These are phyloP conservation scores for Trifolium dubium DNA, from an alignment of 306 rosid species.

Conservation along the genomic window DNA sequence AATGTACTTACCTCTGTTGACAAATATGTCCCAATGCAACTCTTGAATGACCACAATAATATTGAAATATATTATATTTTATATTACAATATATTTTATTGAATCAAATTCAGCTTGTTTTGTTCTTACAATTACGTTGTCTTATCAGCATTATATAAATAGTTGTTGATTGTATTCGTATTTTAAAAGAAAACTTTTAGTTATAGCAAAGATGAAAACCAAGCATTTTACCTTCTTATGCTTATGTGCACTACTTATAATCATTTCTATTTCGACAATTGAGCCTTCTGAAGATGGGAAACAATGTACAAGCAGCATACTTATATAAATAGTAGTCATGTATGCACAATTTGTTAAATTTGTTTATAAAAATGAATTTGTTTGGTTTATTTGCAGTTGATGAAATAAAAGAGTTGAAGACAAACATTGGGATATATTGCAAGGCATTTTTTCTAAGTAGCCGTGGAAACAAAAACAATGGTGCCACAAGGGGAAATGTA, in stretches of 20 bases:
- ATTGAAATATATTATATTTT: too few species aligned
- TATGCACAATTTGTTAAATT: too few species aligned
- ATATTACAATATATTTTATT: neutral
- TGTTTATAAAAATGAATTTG: too few species aligned
- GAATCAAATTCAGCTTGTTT: neutral
- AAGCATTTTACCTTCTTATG: constrained; percentile 23
- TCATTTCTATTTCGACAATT: constrained; percentile 32
- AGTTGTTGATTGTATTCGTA: neutral
- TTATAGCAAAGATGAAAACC: constrained; percentile 18
- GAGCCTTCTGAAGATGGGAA: neutral
- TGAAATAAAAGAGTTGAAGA: too few species aligned
- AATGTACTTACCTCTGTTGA: too few species aligned
- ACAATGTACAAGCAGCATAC: too few species aligned
- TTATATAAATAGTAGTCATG: too few species aligned
- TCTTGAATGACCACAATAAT: neutral
- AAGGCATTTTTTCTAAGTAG: too few species aligned
- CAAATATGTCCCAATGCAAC: neutral
- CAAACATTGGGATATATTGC: too few species aligned
- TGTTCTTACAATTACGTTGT: neutral
- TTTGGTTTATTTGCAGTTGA: too few species aligned
- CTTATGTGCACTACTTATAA: neutral
- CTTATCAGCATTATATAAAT: constrained; percentile 32
- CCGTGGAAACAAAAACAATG: too few species aligned
- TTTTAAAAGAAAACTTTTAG: neutral
- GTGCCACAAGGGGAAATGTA: too few species aligned